Evolutionary conservation across 1,284 basidiomycete genomes (phyloP).

Genomic region (Hymenochaete sp.): DNA sequence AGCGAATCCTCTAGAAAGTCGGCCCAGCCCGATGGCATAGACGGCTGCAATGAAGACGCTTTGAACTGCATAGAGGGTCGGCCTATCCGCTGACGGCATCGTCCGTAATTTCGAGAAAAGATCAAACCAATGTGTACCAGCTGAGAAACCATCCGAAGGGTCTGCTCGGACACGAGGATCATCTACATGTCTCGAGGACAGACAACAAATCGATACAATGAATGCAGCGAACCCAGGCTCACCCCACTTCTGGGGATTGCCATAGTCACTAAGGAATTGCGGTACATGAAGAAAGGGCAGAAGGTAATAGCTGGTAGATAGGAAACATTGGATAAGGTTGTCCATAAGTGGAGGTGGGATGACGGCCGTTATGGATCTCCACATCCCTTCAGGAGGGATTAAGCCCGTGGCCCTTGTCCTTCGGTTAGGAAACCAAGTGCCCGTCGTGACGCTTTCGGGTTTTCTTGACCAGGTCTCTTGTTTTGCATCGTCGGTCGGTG

Average conservation of each 20-base stretch:
- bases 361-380: slow-evolving; percentile 65
- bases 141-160: slow-evolving; percentile 70
- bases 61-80: slow-evolving; percentile 84
- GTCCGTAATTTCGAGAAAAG: slow-evolving; percentile 77
- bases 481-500: slow-evolving; percentile 26
- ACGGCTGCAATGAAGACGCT: slow-evolving; percentile 80
- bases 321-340: slow-evolving; percentile 70
- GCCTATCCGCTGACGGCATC: slow-evolving; percentile 77
- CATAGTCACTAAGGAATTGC: slow-evolving; percentile 81
- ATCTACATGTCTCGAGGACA: slow-evolving; percentile 84
- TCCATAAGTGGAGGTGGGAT: slow-evolving; percentile 87
- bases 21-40: slow-evolving; percentile 80
- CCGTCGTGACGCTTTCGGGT: slow-evolving; percentile 29
- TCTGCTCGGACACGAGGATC: slow-evolving; percentile 79
- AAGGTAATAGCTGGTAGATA: slow-evolving; percentile 86
- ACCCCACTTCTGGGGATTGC: slow-evolving; percentile 85
- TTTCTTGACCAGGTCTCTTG: slow-evolving; percentile 22
- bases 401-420: slow-evolving; percentile 57
- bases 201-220: slow-evolving; percentile 81
- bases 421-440: slow-evolving; percentile 71
- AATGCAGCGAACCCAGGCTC: slow-evolving; percentile 88
- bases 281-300: slow-evolving; percentile 88
- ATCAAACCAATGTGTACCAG: slow-evolving; percentile 87
- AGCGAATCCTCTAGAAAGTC: slow-evolving; percentile 78
- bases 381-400: slow-evolving; percentile 69